Percentiles rank a stretch among this genome's conserved stretches.
These are phyloP conservation scores for Borealophlyctis nickersoniae DNA, from an alignment of 192 early-diverging fungal genomes.

Conservation along the genomic window DNA sequence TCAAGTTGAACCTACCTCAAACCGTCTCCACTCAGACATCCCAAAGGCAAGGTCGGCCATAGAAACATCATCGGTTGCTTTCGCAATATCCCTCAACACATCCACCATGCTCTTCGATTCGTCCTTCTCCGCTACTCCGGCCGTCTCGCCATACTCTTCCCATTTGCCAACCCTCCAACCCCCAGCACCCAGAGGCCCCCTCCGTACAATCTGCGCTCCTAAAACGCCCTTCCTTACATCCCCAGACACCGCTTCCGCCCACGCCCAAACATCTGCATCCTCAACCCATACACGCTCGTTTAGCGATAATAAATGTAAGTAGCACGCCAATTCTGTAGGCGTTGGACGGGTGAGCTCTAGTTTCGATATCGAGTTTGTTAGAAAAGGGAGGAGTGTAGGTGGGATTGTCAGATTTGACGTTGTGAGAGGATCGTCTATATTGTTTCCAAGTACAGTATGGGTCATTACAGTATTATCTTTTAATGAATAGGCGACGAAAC, in stretches of 20 bases:
- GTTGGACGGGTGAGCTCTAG: background rate
- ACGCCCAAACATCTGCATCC: background rate
- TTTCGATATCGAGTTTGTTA: background rate
- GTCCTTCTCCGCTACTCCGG: background rate
- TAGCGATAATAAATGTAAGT: conserved; percentile 2
- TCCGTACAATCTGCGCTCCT: background rate
- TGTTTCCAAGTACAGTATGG: background rate
- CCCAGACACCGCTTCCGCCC: background rate
- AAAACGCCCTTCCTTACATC: background rate
- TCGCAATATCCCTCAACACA: background rate
- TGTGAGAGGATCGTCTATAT: background rate
- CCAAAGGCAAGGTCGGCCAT: background rate
- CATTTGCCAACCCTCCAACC: background rate
- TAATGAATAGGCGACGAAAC: background rate
- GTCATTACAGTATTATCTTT: background rate
- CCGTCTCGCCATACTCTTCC: background rate
- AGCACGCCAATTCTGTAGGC: background rate
- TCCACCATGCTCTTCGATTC: background rate
- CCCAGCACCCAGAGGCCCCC: background rate
- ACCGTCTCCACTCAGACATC: background rate
- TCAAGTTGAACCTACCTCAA: background rate
- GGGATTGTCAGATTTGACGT: conserved; percentile 5
- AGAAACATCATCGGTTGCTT: background rate
- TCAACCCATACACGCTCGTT: conserved; percentile 1
- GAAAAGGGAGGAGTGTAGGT: background rate